Conservation (phyloP, 306 rosid genomes). For the Rosa persica region DNA sequence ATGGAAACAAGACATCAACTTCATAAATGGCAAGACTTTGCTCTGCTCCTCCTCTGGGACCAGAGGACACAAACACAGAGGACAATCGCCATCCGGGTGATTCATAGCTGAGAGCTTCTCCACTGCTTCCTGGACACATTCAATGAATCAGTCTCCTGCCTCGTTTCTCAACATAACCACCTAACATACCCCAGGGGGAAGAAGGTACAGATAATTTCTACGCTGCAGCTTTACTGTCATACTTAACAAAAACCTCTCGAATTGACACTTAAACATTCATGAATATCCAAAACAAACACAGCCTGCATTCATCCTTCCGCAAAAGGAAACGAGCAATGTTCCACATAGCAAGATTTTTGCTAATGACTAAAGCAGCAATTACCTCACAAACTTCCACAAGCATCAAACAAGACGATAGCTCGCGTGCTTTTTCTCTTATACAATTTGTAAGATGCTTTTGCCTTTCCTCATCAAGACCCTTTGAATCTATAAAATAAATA, state of each 20-base stretch:
- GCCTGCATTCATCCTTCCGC: no score
- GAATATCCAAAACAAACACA: neutral
- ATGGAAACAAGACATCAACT: conserved; percentile 90
- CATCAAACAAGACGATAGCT: conserved; percentile 64
- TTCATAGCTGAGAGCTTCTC: conserved; percentile 81
- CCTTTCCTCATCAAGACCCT: conserved; percentile 69
- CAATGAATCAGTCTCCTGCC: conserved; percentile 5
- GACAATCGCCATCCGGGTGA: conserved; percentile 90
- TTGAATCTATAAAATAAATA: conserved; percentile 55
- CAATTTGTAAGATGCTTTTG: conserved; percentile 39
- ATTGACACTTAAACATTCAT: neutral
- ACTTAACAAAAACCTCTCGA: neutral
- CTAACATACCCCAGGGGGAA: neutral
- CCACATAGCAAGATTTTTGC: conserved; percentile 16
- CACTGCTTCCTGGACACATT: conserved; percentile 65
- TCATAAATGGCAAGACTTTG: conserved; percentile 62
- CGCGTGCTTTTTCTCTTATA: conserved; percentile 49
- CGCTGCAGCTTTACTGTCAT: neutral
- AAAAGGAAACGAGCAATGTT: no score
- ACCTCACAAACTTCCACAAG: conserved; percentile 86
- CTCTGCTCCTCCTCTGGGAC: conserved; percentile 49
- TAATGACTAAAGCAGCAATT: conserved; percentile 21
- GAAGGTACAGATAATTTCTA: neutral
- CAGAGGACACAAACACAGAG: conserved; percentile 73
- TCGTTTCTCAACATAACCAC: neutral